Evolutionary conservation across 2,329 filamentous ascomycete species (phyloP).

Genomic region (Capronia coronata): DNA sequence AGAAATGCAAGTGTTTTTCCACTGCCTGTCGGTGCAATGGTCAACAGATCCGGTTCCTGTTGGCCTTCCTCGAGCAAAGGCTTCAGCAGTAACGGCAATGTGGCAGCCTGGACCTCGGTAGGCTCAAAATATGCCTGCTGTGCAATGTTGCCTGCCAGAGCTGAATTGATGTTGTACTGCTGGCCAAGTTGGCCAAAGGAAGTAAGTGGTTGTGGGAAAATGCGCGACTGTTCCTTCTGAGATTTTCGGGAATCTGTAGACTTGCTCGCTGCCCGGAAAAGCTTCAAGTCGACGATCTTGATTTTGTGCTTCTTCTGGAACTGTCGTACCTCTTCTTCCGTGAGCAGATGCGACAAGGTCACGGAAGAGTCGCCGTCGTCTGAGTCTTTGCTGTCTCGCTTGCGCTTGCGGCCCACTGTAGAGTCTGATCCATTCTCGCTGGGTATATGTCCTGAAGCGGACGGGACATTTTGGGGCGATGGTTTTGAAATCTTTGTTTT

Average conservation of each 20-base stretch:
- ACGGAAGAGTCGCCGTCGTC: slow-evolving; percentile 20
- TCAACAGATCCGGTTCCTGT: slow-evolving; percentile 61
- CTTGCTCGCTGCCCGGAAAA: slow-evolving; percentile 32
- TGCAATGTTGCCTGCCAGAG: slow-evolving; percentile 69
- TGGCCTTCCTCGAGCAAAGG: slow-evolving; percentile 40
- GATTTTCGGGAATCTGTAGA: slow-evolving; percentile 38
- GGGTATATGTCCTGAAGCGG: slow-evolving; percentile 36
- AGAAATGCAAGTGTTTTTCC: slow-evolving; percentile 93
- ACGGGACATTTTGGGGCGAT: slow-evolving; percentile 34
- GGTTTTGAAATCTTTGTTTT: slow-evolving; percentile 32
- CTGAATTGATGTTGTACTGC: slow-evolving; percentile 65
- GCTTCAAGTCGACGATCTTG: slow-evolving; percentile 69
- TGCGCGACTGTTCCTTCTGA: slow-evolving; percentile 46
- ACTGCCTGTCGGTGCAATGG: slow-evolving; percentile 88
- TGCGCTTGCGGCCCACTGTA: slow-evolving; percentile 37
- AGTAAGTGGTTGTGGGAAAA: slow-evolving; percentile 74
- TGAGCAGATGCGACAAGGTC: neutral
- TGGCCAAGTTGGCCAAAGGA: slow-evolving; percentile 67
- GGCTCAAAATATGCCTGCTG: slow-evolving; percentile 81
- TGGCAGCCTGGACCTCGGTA: slow-evolving; percentile 88
- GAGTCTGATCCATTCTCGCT: slow-evolving; percentile 29
- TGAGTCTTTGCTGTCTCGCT: slow-evolving; percentile 26
- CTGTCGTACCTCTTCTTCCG: slow-evolving; percentile 57
- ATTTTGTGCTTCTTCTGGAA: slow-evolving; percentile 73
- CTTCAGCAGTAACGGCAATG: slow-evolving; percentile 67